A percentile compares a stretch with the other conserved stretches of the same genome.
These are phyloP conservation scores for Chlorencoelia australis DNA, from an alignment of 2,329 filamentous ascomycete species.

Conservation along the genomic window DNA sequence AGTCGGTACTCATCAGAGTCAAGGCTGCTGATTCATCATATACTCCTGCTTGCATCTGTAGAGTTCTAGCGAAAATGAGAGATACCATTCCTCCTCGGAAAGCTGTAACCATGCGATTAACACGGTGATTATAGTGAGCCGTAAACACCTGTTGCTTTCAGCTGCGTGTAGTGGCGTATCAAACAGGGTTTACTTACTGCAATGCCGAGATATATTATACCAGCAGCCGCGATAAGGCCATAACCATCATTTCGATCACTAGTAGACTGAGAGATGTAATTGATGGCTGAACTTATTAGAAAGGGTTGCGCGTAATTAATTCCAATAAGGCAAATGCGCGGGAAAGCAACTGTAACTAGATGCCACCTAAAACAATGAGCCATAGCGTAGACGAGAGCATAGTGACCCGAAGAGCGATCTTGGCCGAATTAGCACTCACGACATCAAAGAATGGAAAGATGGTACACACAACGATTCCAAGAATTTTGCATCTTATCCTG, in stretches of 20 bases:
- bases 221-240: slow-evolving; percentile 14
- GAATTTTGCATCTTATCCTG: not conserved
- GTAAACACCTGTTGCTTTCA: not conserved
- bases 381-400: not conserved
- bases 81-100: slow-evolving; percentile 33
- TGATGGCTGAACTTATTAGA: slow-evolving; percentile 8
- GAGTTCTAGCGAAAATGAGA: slow-evolving; percentile 39
- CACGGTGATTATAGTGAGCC: slow-evolving; percentile 1
- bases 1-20: slow-evolving; percentile 22
- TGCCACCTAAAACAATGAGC: not conserved
- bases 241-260: slow-evolving; percentile 9
- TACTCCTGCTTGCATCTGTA: slow-evolving; percentile 20
- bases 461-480: no score
- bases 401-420: not conserved
- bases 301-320: slow-evolving; percentile 17
- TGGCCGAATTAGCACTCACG: no score
- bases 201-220: slow-evolving; percentile 14
- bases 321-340: slow-evolving; percentile 12
- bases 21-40: slow-evolving; percentile 11
- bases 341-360: not conserved
- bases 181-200: slow-evolving; percentile 4
- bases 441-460: no score
- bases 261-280: slow-evolving; percentile 16
- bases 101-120: slow-evolving; percentile 7
- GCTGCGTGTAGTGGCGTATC: not conserved